Evolutionary conservation across 2,329 filamentous ascomycete species (phyloP).

Genomic region (Ceratocystis cacaofunesta): DNA sequence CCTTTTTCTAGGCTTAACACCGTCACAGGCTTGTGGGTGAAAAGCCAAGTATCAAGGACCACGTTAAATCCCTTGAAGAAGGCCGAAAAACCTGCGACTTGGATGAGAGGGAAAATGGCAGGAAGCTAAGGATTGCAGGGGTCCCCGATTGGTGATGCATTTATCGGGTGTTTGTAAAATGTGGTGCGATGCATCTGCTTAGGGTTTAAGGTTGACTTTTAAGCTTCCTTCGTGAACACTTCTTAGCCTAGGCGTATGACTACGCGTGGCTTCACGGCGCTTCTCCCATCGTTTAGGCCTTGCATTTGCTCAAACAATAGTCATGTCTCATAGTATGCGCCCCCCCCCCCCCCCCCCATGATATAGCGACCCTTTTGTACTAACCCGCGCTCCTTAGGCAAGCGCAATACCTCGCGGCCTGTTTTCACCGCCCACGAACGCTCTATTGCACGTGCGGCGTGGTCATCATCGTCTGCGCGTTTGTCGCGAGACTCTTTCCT

Average conservation of each 20-base stretch:
- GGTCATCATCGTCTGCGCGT: slow-evolving; percentile 70
- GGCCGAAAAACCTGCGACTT: not conserved
- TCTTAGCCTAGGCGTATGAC: not conserved
- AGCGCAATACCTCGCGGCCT: slow-evolving; percentile 79
- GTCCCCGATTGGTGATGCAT: not conserved
- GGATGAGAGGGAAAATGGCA: not conserved
- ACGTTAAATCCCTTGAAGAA: not conserved
- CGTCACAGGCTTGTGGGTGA: not conserved
- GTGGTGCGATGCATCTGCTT: not conserved
- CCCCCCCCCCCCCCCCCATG: not conserved
- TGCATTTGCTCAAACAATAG: not conserved
- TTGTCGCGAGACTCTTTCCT: slow-evolving; percentile 84
- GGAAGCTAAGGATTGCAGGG: not conserved
- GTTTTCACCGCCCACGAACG: slow-evolving; percentile 93
- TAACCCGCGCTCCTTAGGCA: slow-evolving; percentile 32
- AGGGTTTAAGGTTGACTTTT: not conserved
- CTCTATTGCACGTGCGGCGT: slow-evolving; percentile 62
- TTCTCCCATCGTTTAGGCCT: not conserved
- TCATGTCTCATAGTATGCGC: slow-evolving; percentile 38
- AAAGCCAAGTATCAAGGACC: not conserved
- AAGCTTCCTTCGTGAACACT: not conserved
- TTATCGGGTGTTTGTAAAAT: not conserved
- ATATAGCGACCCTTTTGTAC: not conserved
- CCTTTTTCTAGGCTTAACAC: not conserved
- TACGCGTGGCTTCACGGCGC: not conserved